A percentile compares a stretch with the other conserved stretches of the same genome.
Conservation (phyloP, 768 basidiomycete species). For the Termitomyces sp. region DNA sequence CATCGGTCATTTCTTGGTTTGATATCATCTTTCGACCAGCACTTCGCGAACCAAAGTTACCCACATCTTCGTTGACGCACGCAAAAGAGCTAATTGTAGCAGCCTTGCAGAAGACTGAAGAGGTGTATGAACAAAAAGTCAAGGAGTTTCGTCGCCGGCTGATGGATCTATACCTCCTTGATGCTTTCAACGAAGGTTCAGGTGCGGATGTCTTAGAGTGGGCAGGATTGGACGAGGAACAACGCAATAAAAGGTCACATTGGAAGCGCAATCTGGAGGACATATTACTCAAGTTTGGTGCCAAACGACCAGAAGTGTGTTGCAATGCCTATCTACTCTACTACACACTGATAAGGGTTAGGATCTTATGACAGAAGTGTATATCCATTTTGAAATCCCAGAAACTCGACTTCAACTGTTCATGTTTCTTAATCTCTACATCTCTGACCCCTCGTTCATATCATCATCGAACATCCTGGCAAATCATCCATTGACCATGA, state of each 20-base stretch:
- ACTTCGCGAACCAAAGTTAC: slow-evolving; percentile 65
- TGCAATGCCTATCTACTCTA: neutral
- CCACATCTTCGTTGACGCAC: slow-evolving; percentile 48
- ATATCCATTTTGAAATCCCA: slow-evolving; percentile 54
- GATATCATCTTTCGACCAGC: slow-evolving; percentile 75
- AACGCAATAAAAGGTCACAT: slow-evolving; percentile 49
- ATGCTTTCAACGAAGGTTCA: slow-evolving; percentile 71
- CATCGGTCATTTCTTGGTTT: slow-evolving; percentile 78
- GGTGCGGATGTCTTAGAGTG: slow-evolving; percentile 71
- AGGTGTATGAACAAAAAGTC: slow-evolving; percentile 39
- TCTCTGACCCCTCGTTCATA: slow-evolving; percentile 47
- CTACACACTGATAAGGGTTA: slow-evolving; percentile 22
- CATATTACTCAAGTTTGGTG: slow-evolving; percentile 59
- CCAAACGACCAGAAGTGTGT: slow-evolving; percentile 60
- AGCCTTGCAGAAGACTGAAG: slow-evolving; percentile 49
- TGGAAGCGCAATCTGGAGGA: slow-evolving; percentile 84
- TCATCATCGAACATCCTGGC: slow-evolving; percentile 45
- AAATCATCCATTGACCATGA: slow-evolving; percentile 55
- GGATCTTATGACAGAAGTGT: slow-evolving; percentile 67
- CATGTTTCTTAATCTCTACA: slow-evolving; percentile 57
- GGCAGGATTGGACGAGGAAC: slow-evolving; percentile 57
- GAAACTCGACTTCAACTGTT: slow-evolving; percentile 65
- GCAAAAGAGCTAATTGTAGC: slow-evolving; percentile 69
- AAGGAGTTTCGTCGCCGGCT: slow-evolving; percentile 62
- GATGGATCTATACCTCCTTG: slow-evolving; percentile 71